phyloP scores from a whole-genome alignment of 352 stramenopile species.

The Phytophthora europaea region DNA sequence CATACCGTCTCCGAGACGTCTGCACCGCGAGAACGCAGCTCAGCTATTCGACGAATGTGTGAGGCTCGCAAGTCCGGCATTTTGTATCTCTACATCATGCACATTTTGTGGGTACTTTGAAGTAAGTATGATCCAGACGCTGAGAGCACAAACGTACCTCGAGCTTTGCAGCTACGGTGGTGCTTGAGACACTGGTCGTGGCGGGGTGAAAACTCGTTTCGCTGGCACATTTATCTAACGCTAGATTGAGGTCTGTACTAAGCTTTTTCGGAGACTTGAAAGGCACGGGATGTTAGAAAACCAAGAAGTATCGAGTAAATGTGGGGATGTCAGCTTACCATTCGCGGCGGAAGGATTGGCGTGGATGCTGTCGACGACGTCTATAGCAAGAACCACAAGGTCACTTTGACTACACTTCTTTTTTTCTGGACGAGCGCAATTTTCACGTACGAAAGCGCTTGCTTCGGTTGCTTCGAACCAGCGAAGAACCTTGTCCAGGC shows the following conservation, averaged over 20 bases:
- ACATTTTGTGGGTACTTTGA: not conserved
- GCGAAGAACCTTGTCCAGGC: slow-evolving; percentile 55
- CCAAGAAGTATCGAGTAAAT: not conserved
- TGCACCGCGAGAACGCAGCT: slow-evolving; percentile 51
- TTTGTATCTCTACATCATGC: slow-evolving; percentile 53
- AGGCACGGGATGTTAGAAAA: slow-evolving; percentile 4
- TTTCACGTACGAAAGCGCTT: slow-evolving; percentile 30
- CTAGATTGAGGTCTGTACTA: not conserved
- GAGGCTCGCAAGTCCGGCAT: slow-evolving; percentile 70
- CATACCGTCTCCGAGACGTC: slow-evolving; percentile 45
- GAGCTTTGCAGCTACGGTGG: slow-evolving; percentile 32
- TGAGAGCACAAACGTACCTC: slow-evolving; percentile 26
- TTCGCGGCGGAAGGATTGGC: slow-evolving; percentile 62
- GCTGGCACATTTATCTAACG: slow-evolving; percentile 37
- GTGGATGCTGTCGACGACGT: slow-evolving; percentile 36
- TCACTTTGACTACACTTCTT: not conserved
- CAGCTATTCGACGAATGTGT: slow-evolving; percentile 76
- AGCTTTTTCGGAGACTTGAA: slow-evolving; percentile 64
- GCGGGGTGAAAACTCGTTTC: slow-evolving; percentile 17
- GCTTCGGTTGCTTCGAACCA: slow-evolving; percentile 67
- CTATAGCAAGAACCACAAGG: slow-evolving; percentile 10
- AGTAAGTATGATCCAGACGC: not conserved
- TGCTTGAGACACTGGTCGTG: slow-evolving; percentile 13
- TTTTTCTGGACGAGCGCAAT: not conserved
- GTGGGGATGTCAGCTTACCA: slow-evolving; percentile 43